Evolutionary conservation across 257 asterid genomes (phyloP).

Genomic region (Paulownia fortunei): DNA sequence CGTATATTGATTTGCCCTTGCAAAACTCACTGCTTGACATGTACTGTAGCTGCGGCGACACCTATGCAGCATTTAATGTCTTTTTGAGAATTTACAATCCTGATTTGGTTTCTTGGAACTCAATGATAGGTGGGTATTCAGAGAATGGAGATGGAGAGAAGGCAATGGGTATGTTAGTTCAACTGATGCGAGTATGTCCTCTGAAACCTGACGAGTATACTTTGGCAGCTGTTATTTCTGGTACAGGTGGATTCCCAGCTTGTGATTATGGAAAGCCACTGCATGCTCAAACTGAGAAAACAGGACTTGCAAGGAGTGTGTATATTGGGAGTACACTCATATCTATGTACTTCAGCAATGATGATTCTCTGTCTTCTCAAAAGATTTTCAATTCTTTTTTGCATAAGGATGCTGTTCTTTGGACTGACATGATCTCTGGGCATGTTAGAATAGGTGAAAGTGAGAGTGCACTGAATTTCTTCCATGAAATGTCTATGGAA

Average conservation of each 20-base stretch:
- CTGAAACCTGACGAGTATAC: constrained; percentile 75
- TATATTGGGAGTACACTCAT: constrained; percentile 66
- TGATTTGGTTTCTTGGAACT: constrained; percentile 89
- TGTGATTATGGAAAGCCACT: constrained; percentile 68
- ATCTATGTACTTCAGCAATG: constrained; percentile 71
- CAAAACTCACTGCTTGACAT: constrained; percentile 75
- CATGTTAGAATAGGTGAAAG: constrained; percentile 68
- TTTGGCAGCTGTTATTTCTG: constrained; percentile 65
- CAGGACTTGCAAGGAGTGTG: constrained; percentile 51
- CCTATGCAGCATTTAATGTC: constrained; percentile 43
- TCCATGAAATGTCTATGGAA: constrained; percentile 52
- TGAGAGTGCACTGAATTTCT: constrained; percentile 58
- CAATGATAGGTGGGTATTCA: constrained; percentile 76
- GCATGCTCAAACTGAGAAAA: constrained; percentile 73
- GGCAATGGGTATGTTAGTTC: constrained; percentile 63
- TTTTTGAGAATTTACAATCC: constrained; percentile 61
- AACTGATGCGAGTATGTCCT: constrained; percentile 33
- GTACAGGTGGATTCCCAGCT: constrained; percentile 52
- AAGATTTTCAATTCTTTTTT: constrained; percentile 54
- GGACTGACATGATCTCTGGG: constrained; percentile 95
- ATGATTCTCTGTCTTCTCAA: constrained; percentile 50
- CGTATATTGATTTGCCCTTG: constrained; percentile 63
- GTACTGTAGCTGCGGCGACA: constrained; percentile 78
- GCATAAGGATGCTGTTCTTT: constrained; percentile 74
- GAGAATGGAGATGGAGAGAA: constrained; percentile 63